Base-by-base conservation (phyloP, 371 early-diverging fungal genomes). In the Globomyces sp. region DNA sequence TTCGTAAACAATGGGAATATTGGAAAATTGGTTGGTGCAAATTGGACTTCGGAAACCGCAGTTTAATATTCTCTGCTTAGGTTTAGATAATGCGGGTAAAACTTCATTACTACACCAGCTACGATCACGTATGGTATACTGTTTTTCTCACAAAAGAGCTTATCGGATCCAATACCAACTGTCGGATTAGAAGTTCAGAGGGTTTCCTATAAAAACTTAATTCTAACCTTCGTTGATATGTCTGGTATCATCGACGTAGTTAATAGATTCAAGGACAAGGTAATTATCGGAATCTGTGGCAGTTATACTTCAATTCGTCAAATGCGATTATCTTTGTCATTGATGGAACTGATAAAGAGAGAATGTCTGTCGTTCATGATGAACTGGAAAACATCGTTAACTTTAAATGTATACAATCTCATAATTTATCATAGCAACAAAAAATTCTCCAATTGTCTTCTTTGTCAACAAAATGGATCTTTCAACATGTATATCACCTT, bases 41-140 rank as follows among this genome's bases (percentile, higher is more conserved):
- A 11, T 49, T n/a, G 61, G 61, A 4, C 37, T 60, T 8, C 4
- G 45, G 34, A 60, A 60, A 41, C 46, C 37, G 9, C 39, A 50
- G 36, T 13, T 37, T 44, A 40, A 60, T n/a, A 9, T 60, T 8
- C 45, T 60, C 5, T 46, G 46, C 43, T 9, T 60, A 36, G 61
- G 61, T 36, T 34, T 60, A 6, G 61, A 60, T 44, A 60, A 60
- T 13, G 36, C 61, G 39, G 61, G 61, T 6, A 60, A 60, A 60
- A 39, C 61, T 3, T 39, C 40, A 42, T n/a, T 60, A 6, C 11
- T 60, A 6, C 61, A 60, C 9, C 41, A 60, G 9, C 6, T 60
- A 36, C 34, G 9, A 37, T 37, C 34, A 6, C 34, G 13, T 6
- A 6, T 42, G 13, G 61, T 60, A 34, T 8, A 34, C 49, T 49